A percentile compares a stretch with the other conserved stretches of the same genome.
Evolutionary conservation across 805 yeast genomes (phyloP).

Genomic region (Metschnikowia anglica): DNA sequence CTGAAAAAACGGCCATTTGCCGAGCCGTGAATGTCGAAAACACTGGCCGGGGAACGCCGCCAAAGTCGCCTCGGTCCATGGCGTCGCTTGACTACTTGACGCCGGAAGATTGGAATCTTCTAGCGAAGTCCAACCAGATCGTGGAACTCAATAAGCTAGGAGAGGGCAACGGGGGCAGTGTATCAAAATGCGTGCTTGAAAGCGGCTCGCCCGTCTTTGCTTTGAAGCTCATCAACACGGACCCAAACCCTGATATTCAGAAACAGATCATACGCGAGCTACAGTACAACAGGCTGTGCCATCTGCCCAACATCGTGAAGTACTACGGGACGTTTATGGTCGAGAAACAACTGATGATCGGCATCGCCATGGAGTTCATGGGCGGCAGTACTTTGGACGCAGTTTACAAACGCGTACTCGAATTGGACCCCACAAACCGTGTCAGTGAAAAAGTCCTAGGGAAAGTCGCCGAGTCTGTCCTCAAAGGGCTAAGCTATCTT

Average conservation of each 20-base stretch:
- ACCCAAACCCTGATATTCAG: constrained; percentile 82
- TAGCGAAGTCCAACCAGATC: constrained; percentile 60
- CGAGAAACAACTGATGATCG: constrained; percentile 74
- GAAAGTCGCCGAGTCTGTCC: constrained; percentile 81
- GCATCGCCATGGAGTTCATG: constrained; percentile 97
- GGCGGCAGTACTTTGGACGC: constrained; percentile 91
- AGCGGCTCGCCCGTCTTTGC: constrained; percentile 73
- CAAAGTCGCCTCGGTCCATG: constrained; percentile 1
- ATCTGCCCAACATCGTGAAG: constrained; percentile 80
- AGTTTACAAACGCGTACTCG: constrained; percentile 73
- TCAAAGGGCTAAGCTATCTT: constrained; percentile 80
- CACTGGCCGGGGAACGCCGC: background rate
- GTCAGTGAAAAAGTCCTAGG: constrained; percentile 93
- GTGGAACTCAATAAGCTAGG: constrained; percentile 73
- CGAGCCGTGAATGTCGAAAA: background rate
- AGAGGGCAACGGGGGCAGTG: constrained; percentile 94
- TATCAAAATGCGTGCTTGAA: constrained; percentile 68
- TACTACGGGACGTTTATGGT: constrained; percentile 91
- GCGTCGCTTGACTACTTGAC: constrained; percentile 52
- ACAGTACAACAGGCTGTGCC: constrained; percentile 80
- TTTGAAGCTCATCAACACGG: constrained; percentile 67
- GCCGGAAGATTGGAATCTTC: constrained; percentile 71
- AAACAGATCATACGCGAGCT: constrained; percentile 88
- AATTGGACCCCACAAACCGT: constrained; percentile 67
- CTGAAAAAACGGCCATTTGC: background rate